Base-by-base conservation (phyloP, 495 filamentous ascomycete species). In the Tuber microsphaerosporum region DNA sequence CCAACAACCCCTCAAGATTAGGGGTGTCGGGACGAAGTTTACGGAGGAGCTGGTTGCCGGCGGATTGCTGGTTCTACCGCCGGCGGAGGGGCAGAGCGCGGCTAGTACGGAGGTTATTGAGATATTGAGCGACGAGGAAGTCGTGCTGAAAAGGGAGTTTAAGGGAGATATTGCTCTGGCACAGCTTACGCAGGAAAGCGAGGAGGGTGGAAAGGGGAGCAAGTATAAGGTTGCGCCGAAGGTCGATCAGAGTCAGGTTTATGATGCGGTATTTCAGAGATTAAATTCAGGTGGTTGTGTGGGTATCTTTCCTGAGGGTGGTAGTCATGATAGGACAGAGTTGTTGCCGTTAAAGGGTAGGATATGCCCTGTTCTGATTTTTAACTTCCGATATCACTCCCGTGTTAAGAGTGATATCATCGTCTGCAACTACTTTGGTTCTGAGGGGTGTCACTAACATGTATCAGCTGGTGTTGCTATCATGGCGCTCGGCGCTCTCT, bases 231-330 rank as follows among this genome's bases (percentile, higher is more conserved):
- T 91, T 10, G 93, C 95, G 2, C 95, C 95, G 20, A 94, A 98
- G 83, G 93, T 98, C 34, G 92, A 98, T 84, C 95, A 99, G 84
- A 92, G 90, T 16, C 87, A 92, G 74, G 95, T 99, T 44, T 99
- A 98, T 83, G 88, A 97, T 83, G 92, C 93, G 6, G 95, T 99
- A 0, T 97, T 97, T 83, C 87, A 89, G 71, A 87, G 92, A 37
- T 87, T 99, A 42, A 91, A 89, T 79, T 85, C 86, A 10, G 94
- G 94, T 37, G 95, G 94, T 39, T 97, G 94, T 82, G 90, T 98
- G 71, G 95, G 96, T 73, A 97, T 99, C 80, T 99, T 98, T 82
- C 95, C 95, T 1, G 95, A 99, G 85, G 95, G 95, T 78, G 95
- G 95, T 76, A 97, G 94, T 83, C 95, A 99, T 84, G 95, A 99